These are phyloP conservation scores for Lophiostoma macrostomum DNA, from an alignment of 495 filamentous ascomycete species.

Conservation along the genomic window DNA sequence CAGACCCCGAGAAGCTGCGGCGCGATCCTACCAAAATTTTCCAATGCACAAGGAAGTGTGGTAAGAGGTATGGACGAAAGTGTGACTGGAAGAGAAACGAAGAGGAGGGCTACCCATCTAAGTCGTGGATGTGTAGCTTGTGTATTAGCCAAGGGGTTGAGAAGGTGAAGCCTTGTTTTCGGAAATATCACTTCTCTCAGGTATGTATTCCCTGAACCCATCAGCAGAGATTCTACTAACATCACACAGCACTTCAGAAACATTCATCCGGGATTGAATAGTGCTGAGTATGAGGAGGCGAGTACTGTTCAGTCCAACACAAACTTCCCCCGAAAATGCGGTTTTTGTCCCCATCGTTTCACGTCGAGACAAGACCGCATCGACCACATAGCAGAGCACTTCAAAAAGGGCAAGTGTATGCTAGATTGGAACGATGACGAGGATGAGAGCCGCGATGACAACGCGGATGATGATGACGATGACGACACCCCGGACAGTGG, in stretches of 20 bases:
- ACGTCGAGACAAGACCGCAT: slow-evolving; percentile 27
- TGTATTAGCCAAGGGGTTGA: slow-evolving; percentile 20
- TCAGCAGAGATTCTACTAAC: neutral
- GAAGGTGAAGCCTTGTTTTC: slow-evolving; percentile 31
- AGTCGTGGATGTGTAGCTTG: slow-evolving; percentile 29
- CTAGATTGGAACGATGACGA: slow-evolving; percentile 28
- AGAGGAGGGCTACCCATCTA: slow-evolving; percentile 33
- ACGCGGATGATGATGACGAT: slow-evolving; percentile 14
- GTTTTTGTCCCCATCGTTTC: slow-evolving; percentile 30
- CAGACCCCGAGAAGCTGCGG: slow-evolving; percentile 13
- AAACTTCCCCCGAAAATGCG: slow-evolving; percentile 28
- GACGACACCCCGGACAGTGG: slow-evolving; percentile 14
- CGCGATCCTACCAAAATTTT: slow-evolving; percentile 30
- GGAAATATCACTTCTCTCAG: slow-evolving; percentile 33
- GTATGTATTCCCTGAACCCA: neutral
- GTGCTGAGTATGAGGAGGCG: slow-evolving; percentile 20
- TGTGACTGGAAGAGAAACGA: slow-evolving; percentile 36
- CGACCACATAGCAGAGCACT: slow-evolving; percentile 34
- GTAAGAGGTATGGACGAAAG: slow-evolving; percentile 33
- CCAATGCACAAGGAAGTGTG: slow-evolving; percentile 33
- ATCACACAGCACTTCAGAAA: slow-evolving; percentile 28
- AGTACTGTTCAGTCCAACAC: slow-evolving; percentile 22
- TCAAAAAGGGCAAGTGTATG: slow-evolving; percentile 33
- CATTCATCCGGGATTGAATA: slow-evolving; percentile 24
- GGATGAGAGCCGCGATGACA: slow-evolving; percentile 13